Percentiles rank a stretch among this genome's conserved stretches.
phyloP scores from a whole-genome alignment of 1,284 basidiomycete species.

The Laetiporus sulphureus region DNA sequence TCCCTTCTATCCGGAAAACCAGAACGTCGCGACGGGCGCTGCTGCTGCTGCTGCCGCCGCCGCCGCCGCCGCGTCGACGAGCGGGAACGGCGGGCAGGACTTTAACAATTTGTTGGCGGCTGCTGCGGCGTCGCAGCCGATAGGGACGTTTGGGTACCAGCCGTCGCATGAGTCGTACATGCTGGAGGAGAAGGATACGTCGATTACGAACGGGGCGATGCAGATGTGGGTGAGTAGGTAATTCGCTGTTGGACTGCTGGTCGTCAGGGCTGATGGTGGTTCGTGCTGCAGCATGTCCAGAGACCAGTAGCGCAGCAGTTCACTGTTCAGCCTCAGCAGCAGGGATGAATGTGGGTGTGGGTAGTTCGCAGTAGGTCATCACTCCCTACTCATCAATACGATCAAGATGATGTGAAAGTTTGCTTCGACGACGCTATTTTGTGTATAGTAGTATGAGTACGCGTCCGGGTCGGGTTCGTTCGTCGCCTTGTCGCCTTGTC shows the following conservation, averaged over 20 bases:
- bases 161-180: conserved; percentile 52
- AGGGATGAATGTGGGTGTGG: no score
- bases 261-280: no score
- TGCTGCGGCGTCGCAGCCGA: conserved; percentile 39
- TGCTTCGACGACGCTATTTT: no score
- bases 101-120: conserved; percentile 50
- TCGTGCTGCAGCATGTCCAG: conserved; percentile 5
- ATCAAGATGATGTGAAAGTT: no score
- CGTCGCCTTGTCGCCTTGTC: no score
- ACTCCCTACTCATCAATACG: no score
- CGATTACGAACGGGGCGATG: conserved; percentile 15
- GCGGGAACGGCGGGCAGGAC: conserved; percentile 27
- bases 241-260: no score
- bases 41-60: conserved; percentile 17
- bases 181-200: conserved; percentile 53
- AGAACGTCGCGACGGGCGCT: conserved; percentile 15
- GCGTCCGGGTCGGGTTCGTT: no score
- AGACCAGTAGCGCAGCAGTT: conserved; percentile 9
- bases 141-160: conserved; percentile 44
- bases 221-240: conserved; percentile 24
- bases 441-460: no score
- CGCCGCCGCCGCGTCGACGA: conserved; percentile 12
- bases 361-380: no score
- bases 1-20: conserved; percentile 62
- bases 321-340: no score